Conservation (phyloP, 2,329 filamentous ascomycete genomes). For the Fusarium algeriense region DNA sequence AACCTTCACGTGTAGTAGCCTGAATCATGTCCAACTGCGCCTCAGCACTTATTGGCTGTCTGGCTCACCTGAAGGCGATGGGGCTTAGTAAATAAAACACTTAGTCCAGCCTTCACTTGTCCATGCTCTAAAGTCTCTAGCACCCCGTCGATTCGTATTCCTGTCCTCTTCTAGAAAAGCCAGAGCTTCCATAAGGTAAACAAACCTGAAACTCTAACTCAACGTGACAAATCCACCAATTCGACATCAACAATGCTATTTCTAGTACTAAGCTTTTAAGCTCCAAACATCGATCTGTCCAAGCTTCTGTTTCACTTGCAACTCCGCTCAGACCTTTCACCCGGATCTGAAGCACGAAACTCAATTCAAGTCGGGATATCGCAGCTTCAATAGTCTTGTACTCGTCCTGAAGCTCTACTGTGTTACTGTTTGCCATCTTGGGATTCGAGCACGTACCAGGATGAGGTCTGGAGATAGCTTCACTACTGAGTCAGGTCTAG, state of each 20-base stretch:
- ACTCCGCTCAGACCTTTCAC: not conserved
- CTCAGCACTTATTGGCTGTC: not conserved
- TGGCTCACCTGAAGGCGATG: not conserved
- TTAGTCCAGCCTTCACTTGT: not conserved
- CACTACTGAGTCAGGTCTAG: slow-evolving; percentile 14
- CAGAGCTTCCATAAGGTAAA: not conserved
- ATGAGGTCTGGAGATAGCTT: slow-evolving; percentile 9
- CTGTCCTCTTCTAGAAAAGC: not conserved
- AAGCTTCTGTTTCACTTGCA: slow-evolving; percentile 23
- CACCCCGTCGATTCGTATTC: not conserved
- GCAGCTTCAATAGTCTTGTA: not conserved
- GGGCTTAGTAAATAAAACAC: not conserved
- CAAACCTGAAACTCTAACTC: slow-evolving; percentile 2
- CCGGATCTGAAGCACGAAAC: slow-evolving; percentile 13
- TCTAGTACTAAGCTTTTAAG: slow-evolving; percentile 1
- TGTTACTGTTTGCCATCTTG: slow-evolving; percentile 7
- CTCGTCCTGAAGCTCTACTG: slow-evolving; percentile 6
- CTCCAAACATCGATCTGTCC: not conserved
- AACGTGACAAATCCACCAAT: not conserved
- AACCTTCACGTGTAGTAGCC: not conserved
- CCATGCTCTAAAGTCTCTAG: not conserved
- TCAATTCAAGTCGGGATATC: slow-evolving; percentile 5
- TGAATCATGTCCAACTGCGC: not conserved
- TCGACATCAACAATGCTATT: not conserved
- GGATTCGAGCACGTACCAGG: slow-evolving; percentile 19